A percentile compares a stretch with the other conserved stretches of the same genome.
Conservation (phyloP, 306 rosid genomes). For the Cotoneaster glaucophyllus region DNA sequence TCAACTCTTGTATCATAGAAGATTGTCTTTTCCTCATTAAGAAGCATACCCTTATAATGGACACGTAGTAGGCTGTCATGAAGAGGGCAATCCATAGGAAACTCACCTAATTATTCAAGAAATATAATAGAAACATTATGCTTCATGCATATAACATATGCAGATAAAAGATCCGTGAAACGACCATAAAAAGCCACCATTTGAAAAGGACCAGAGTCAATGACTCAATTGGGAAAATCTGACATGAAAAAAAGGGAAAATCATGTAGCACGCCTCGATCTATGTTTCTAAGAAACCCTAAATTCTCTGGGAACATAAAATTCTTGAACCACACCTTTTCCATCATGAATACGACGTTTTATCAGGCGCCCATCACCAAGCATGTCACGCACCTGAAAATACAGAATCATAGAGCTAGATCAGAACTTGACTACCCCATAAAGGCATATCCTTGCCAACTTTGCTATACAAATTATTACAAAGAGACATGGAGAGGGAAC, state of each 20-base stretch:
- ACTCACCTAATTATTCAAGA: constrained; percentile 63
- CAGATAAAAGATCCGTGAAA: not conserved
- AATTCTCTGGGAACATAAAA: not conserved
- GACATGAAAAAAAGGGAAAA: not conserved
- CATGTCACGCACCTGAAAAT: constrained; percentile 84
- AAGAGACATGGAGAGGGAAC: constrained; percentile 4
- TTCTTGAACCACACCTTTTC: constrained; percentile 57
- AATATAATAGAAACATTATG: constrained; percentile 15
- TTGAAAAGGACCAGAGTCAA: not conserved
- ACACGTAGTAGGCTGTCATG: constrained; percentile 86
- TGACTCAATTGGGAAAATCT: not conserved
- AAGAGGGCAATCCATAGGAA: constrained; percentile 99
- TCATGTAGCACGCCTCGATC: constrained; percentile 7
- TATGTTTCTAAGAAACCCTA: constrained; percentile 8
- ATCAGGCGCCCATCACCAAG: constrained; percentile 96
- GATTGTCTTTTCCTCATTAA: constrained; percentile 51
- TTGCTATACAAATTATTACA: not conserved
- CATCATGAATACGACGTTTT: constrained; percentile 83
- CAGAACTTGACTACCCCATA: not conserved
- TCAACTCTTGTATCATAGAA: constrained; percentile 81
- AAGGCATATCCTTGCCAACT: not conserved
- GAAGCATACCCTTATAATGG: constrained; percentile 88
- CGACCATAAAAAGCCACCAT: not conserved
- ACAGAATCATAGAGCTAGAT: constrained; percentile 21
- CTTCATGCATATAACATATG: not conserved